Conservation (phyloP, 164 flowering plant species). For the Sedum album region DNA sequence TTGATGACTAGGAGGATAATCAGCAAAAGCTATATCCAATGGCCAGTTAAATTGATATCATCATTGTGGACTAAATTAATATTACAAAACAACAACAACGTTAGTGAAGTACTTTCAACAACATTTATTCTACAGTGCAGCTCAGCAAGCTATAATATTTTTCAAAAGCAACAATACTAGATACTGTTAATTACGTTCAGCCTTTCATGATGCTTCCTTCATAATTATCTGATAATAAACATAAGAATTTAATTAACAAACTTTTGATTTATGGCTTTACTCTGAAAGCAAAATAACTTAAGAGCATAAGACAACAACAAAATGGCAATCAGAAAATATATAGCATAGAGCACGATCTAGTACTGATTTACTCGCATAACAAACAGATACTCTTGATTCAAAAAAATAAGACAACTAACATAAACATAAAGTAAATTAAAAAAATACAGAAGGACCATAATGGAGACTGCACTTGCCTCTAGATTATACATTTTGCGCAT, state of each 20-base stretch:
- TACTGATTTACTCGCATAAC: not conserved
- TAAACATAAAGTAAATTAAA: too few species aligned
- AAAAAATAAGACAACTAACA: not conserved
- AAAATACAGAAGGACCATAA: not conserved
- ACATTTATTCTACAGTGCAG: not conserved
- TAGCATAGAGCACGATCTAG: not conserved
- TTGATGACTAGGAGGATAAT: not conserved
- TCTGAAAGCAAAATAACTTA: not conserved
- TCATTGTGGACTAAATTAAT: not conserved
- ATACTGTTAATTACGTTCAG: not conserved
- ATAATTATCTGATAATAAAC: not conserved
- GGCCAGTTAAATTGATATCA: not conserved
- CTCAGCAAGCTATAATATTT: not conserved
- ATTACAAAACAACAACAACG: not conserved
- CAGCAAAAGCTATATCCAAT: not conserved
- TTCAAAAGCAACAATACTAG: not conserved
- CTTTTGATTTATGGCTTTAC: not conserved
- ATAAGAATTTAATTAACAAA: not conserved
- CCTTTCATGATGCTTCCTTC: not conserved
- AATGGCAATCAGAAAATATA: not conserved
- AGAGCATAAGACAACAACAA: not conserved
- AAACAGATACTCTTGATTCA: not conserved
- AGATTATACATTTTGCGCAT: conserved; percentile 71
- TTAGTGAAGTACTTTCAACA: too few species aligned
- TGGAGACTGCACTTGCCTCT: conserved; percentile 40